A percentile compares a stretch with the other conserved stretches of the same genome.
Conservation (phyloP, 106 monocot species). For the Dactylorhiza incarnata region DNA sequence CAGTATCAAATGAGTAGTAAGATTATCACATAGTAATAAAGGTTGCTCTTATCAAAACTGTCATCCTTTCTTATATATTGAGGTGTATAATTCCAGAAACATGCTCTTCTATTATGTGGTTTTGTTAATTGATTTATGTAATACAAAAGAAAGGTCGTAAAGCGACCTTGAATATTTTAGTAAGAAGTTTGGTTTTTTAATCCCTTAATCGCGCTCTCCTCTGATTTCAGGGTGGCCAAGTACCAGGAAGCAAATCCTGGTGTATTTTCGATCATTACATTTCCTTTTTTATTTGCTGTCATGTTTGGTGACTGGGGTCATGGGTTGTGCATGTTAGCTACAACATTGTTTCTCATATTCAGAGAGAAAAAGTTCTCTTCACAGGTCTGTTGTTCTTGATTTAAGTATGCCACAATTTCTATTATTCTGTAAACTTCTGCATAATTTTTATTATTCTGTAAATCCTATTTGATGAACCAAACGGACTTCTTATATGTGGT, state of each 20-base stretch:
- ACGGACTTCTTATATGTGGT: not conserved
- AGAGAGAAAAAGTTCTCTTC: slow-evolving; percentile 84
- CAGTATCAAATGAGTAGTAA: not conserved
- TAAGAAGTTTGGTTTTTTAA: not conserved
- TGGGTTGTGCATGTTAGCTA: slow-evolving; percentile 78
- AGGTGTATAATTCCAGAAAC: not conserved
- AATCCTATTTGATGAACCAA: not conserved
- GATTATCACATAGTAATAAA: not conserved
- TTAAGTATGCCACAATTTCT: not conserved
- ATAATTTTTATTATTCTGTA: not conserved
- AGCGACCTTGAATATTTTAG: not conserved
- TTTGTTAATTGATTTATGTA: not conserved
- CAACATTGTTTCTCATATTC: slow-evolving; percentile 53
- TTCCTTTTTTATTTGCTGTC: slow-evolving; percentile 97
- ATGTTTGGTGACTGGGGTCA: slow-evolving; percentile 99
- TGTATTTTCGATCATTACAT: slow-evolving; percentile 85
- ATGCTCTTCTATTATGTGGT: not conserved
- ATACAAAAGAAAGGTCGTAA: not conserved
- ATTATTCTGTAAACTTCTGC: not conserved
- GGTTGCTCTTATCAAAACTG: not conserved
- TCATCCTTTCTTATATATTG: not conserved
- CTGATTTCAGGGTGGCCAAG: slow-evolving; percentile 64
- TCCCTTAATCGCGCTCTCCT: not conserved
- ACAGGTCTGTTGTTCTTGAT: slow-evolving; percentile 43
- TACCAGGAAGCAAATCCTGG: slow-evolving; percentile 99